A percentile compares a stretch with the other conserved stretches of the same genome.
Conservation (phyloP, 768 basidiomycete genomes). For the Botryobasidium botryosum region DNA sequence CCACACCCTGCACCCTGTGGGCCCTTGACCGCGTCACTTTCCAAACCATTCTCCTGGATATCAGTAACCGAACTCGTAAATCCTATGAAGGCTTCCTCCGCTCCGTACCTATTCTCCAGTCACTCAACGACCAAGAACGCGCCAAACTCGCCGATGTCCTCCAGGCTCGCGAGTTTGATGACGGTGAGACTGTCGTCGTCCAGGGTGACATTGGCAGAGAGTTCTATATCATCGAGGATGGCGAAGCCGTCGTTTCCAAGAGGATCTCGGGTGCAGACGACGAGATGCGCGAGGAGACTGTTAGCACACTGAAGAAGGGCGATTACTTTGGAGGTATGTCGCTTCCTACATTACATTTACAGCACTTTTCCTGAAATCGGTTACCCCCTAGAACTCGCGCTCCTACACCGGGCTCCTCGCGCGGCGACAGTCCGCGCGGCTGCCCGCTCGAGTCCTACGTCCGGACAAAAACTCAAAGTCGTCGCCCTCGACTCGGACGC, state of each 20-base stretch:
- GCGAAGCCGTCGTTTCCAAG: conserved; percentile 78
- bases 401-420: conserved; percentile 75
- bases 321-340: conserved; percentile 94
- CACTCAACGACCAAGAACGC: conserved; percentile 71
- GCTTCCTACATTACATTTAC: conserved; percentile 4
- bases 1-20: conserved; percentile 76
- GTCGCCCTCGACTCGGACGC: conserved; percentile 86
- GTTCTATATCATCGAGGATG: conserved; percentile 95
- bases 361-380: background rate
- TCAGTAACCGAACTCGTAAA: conserved; percentile 74
- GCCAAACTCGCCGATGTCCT: conserved; percentile 97
- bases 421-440: conserved; percentile 92
- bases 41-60: conserved; percentile 91
- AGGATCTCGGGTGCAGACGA: conserved; percentile 41
- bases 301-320: conserved; percentile 67
- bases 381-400: conserved; percentile 55
- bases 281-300: conserved; percentile 42
- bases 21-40: conserved; percentile 94
- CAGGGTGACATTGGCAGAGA: conserved; percentile 95
- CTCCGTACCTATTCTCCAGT: conserved; percentile 75
- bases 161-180: conserved; percentile 59
- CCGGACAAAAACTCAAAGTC: conserved; percentile 55
- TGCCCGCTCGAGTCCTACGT: conserved; percentile 20
- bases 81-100: conserved; percentile 95
- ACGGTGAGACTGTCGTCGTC: conserved; percentile 74